A percentile compares a stretch with the other conserved stretches of the same genome.
Evolutionary conservation across 1,139 yeast species (phyloP).

Genomic region (Saccharomyces hybrid): DNA sequence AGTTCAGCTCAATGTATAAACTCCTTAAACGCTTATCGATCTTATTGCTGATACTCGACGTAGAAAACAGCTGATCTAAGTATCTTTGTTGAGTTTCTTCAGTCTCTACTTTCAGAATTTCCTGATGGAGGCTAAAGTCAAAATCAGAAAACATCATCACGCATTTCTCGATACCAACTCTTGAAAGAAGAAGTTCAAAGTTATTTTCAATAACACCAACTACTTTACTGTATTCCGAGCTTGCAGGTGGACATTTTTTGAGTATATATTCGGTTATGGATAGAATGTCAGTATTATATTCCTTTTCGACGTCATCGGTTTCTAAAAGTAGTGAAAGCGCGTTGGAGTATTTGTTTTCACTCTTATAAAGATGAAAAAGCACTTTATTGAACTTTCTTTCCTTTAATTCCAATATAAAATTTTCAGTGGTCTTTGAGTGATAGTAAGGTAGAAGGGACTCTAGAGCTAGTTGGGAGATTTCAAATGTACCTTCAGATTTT

Average conservation of each 20-base stretch:
- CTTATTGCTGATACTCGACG: background rate
- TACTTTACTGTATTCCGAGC: slow-evolving; percentile 4
- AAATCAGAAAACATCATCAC: slow-evolving; percentile 12
- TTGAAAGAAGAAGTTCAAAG: slow-evolving; percentile 8
- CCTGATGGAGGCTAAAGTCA: slow-evolving; percentile 17
- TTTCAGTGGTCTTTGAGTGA: slow-evolving; percentile 42
- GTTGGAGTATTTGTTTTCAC: slow-evolving; percentile 44
- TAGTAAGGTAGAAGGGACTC: slow-evolving; percentile 58
- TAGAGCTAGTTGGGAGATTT: slow-evolving; percentile 63
- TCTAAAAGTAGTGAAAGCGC: slow-evolving; percentile 23
- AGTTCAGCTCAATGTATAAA: slow-evolving; percentile 14
- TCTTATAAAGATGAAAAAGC: slow-evolving; percentile 47
- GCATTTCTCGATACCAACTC: slow-evolving; percentile 5
- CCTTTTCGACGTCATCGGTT: background rate
- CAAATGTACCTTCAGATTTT: slow-evolving; percentile 24
- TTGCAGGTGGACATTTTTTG: background rate
- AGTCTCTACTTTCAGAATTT: slow-evolving; percentile 6
- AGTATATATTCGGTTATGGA: background rate
- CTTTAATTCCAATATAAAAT: slow-evolving; percentile 44
- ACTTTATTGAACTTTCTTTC: slow-evolving; percentile 51
- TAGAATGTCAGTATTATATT: background rate
- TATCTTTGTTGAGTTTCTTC: slow-evolving; percentile 13
- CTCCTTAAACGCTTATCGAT: slow-evolving; percentile 9
- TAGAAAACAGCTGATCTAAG: slow-evolving; percentile 14
- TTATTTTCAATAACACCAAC: slow-evolving; percentile 7